Evolutionary conservation across 1,139 yeast species (phyloP), one percentile per base, ranked within the genome.

Genomic region (Scheffersomyces titani): DNA sequence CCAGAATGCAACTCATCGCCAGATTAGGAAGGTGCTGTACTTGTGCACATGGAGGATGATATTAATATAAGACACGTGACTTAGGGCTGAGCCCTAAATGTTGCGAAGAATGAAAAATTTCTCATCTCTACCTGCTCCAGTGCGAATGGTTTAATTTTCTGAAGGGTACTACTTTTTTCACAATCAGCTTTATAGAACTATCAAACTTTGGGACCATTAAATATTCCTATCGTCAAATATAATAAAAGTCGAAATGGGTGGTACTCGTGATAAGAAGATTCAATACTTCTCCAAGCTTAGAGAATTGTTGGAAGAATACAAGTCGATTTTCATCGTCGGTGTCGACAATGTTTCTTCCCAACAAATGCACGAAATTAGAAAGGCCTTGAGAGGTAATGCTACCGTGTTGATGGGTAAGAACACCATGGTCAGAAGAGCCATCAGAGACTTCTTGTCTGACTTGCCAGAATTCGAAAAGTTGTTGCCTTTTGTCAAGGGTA

Each of bases 341-440:
- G 98, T 94, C 72, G 99, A 94, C 87, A 94, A 94, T 87, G 99
- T 94, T 77, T 92, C 98, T 70, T 94, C 99, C 72, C 99, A 94
- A 87, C 99, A 94, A 81, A 93, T 94, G 98, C 99, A 94, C 86
- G 97, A 94, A 87, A 88, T 92, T 85, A 93, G 99, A 89, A 92
- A 90, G 88, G 83, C 92, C 67, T 89, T 96, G 75, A 92, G 99
- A 86, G 92, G 92, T 68, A 89, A 88, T 61, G 99, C 94, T 74
- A 94, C 90, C 69, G 93, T 96, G 68, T 86, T 94, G 77, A 94
- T 96, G 98, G 99, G 99, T 87, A 94, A 94, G 91, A 94, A 94
- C 97, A 96, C 99, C 87, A 93, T 96, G 98, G 97, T 96, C 70
- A 92, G 99, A 87, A 93, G 99, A 87, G 99, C 99, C 77, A 84